Percentiles rank a stretch among this genome's conserved stretches.
Conservation (phyloP, 345 rosid species). For the Pseudoturritis turrita region DNA sequence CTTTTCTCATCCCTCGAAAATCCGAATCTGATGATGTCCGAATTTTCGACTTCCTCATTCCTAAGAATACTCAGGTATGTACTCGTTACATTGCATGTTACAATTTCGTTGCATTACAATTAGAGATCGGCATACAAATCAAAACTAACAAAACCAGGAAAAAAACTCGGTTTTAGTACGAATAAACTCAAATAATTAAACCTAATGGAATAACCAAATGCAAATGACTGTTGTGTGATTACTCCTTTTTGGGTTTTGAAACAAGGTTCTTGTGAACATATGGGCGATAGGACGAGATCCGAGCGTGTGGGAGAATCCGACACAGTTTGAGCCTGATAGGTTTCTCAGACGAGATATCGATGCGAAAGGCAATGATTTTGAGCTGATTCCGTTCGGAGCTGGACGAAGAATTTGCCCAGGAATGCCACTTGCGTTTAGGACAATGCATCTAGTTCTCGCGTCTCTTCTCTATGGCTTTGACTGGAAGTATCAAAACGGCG, state of each 20-base stretch:
- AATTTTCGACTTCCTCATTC: constrained; percentile 8
- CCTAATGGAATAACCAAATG: neutral
- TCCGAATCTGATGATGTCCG: constrained; percentile 9
- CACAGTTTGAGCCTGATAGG: constrained; percentile 27
- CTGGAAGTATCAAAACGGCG: constrained; percentile 30
- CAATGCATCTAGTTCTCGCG: constrained; percentile 41
- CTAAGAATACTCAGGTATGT: constrained; percentile 13
- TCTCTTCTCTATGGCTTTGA: constrained; percentile 36
- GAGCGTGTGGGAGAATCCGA: constrained; percentile 24
- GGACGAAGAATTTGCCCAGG: constrained; percentile 29
- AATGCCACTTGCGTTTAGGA: constrained; percentile 35
- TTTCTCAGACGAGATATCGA: constrained; percentile 4
- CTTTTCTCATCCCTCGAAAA: constrained; percentile 31
- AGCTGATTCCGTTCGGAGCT: constrained; percentile 21
- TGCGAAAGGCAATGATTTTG: constrained; percentile 24
- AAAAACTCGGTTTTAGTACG: no score
- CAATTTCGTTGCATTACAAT: no score
- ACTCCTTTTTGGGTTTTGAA: neutral
- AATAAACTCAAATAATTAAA: neutral
- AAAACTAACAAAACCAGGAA: neutral
- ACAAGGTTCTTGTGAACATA: constrained; percentile 24
- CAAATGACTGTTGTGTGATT: neutral
- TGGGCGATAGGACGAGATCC: constrained; percentile 39
- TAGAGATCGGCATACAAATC: no score
- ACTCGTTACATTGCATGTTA: neutral